These are phyloP conservation scores for Ophidiomyces ophidiicola DNA, from an alignment of 2,329 filamentous ascomycete species.

Conservation along the genomic window DNA sequence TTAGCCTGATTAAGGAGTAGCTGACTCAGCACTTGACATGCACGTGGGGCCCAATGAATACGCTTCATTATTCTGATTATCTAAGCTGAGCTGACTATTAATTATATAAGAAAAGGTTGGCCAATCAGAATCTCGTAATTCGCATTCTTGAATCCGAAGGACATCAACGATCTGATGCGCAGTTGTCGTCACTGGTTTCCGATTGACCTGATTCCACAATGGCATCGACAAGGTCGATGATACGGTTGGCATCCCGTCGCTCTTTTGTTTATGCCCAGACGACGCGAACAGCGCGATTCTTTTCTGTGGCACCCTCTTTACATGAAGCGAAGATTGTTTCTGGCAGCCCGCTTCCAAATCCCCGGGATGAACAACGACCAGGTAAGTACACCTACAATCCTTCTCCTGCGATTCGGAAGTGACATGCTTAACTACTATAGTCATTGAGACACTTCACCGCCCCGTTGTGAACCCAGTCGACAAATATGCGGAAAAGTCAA, in stretches of 20 bases:
- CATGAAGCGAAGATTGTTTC: slow-evolving; percentile 42
- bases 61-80: slow-evolving; percentile 12
- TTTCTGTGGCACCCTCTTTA: slow-evolving; percentile 26
- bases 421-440: slow-evolving; percentile 21
- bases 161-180: slow-evolving; percentile 5
- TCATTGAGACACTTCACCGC: slow-evolving; percentile 53
- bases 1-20: slow-evolving; percentile 10
- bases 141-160: background rate
- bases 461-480: slow-evolving; percentile 84
- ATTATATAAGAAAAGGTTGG: too few relatives aligned
- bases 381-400: slow-evolving; percentile 27
- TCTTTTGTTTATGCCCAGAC: slow-evolving; percentile 28
- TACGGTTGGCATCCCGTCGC: slow-evolving; percentile 33
- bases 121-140: slow-evolving; percentile 10
- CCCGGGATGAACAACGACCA: slow-evolving; percentile 48
- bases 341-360: slow-evolving; percentile 49
- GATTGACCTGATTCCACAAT: slow-evolving; percentile 28
- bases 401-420: background rate
- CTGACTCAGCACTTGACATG: slow-evolving; percentile 16
- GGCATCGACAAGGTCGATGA: slow-evolving; percentile 35
- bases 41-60: slow-evolving; percentile 5
- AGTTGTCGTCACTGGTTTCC: too few relatives aligned
- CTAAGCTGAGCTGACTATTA: slow-evolving; percentile 1
- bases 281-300: slow-evolving; percentile 25
- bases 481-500: slow-evolving; percentile 78